phyloP scores from a whole-genome alignment of 306 rosid genomes.

The Senna tora region DNA sequence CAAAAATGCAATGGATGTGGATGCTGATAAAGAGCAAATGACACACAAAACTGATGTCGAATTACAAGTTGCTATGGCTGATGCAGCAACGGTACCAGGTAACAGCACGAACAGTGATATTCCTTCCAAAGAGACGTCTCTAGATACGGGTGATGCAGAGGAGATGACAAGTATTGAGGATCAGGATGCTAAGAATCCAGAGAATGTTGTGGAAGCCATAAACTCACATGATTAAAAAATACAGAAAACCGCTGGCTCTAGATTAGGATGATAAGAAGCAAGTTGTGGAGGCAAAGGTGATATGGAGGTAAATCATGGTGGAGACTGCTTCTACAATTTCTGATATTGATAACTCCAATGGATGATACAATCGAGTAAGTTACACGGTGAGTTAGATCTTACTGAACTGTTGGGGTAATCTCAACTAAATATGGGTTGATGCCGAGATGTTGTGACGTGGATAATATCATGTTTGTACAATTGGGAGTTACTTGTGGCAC shows the following conservation, averaged over 20 bases:
- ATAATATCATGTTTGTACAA: constrained; percentile 2
- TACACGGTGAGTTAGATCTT: constrained; percentile 21
- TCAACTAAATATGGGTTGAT: neutral
- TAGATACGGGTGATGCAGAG: constrained; percentile 29
- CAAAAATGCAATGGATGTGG: constrained; percentile 41
- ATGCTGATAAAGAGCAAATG: constrained; percentile 31
- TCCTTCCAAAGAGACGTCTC: constrained; percentile 20
- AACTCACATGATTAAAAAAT: constrained; percentile 28
- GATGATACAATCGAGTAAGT: constrained; percentile 5
- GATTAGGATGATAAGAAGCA: constrained; percentile 24
- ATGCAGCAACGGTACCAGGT: constrained; percentile 23
- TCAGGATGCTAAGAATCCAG: constrained; percentile 36
- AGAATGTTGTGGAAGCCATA: constrained; percentile 37
- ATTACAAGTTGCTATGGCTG: constrained; percentile 30
- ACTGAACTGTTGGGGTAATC: too few species aligned
- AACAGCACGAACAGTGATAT: constrained; percentile 9
- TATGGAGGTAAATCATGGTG: constrained; percentile 15
- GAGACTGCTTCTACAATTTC: constrained; percentile 22
- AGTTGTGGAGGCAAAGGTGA: constrained; percentile 38
- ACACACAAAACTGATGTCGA: constrained; percentile 24
- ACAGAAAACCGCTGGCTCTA: constrained; percentile 32
- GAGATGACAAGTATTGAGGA: constrained; percentile 32
- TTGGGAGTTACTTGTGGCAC: neutral
- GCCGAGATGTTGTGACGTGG: neutral
- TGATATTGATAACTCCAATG: constrained; percentile 1